phyloP scores from a whole-genome alignment of 805 yeast genomes.

The Metschnikowia peoriensis region DNA sequence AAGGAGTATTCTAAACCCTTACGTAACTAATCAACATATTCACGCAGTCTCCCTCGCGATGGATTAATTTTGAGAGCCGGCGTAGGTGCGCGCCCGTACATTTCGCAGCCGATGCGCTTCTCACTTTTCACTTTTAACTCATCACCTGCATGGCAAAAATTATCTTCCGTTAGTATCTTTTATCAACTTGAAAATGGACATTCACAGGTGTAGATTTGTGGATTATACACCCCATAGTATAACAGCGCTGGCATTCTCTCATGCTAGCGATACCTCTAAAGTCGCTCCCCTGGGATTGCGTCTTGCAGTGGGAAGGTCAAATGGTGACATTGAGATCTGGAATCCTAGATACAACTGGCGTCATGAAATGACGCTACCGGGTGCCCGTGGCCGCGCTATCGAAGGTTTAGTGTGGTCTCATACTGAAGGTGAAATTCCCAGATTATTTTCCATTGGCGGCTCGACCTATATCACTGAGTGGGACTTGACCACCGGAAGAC shows the following conservation, averaged over 20 bases:
- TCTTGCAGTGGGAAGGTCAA: constrained; percentile 87
- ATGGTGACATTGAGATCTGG: constrained; percentile 97
- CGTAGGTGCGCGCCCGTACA: constrained; percentile 10
- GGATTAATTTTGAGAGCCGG: not conserved
- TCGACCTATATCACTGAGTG: constrained; percentile 90
- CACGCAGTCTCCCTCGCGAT: not conserved
- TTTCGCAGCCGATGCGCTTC: constrained; percentile 13
- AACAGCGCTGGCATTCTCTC: constrained; percentile 78
- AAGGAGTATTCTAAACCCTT: not conserved
- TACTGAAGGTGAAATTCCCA: constrained; percentile 45
- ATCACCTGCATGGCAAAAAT: constrained; percentile 19
- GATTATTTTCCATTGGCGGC: constrained; percentile 93
- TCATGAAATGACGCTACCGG: constrained; percentile 68
- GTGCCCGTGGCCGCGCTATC: constrained; percentile 79
- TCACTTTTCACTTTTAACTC: constrained; percentile 10
- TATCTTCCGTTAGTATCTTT: constrained; percentile 3
- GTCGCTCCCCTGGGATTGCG: constrained; percentile 56
- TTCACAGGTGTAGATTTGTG: constrained; percentile 90
- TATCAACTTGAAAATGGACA: constrained; percentile 47
- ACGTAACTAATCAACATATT: not conserved
- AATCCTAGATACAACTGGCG: constrained; percentile 81
- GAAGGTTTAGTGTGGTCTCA: constrained; percentile 87
- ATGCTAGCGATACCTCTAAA: constrained; percentile 23
- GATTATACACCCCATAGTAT: constrained; percentile 84
- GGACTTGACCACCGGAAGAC: constrained; percentile 74